phyloP scores from a whole-genome alignment of 805 yeast genomes.

The Helenozyma baotianmanensis region DNA sequence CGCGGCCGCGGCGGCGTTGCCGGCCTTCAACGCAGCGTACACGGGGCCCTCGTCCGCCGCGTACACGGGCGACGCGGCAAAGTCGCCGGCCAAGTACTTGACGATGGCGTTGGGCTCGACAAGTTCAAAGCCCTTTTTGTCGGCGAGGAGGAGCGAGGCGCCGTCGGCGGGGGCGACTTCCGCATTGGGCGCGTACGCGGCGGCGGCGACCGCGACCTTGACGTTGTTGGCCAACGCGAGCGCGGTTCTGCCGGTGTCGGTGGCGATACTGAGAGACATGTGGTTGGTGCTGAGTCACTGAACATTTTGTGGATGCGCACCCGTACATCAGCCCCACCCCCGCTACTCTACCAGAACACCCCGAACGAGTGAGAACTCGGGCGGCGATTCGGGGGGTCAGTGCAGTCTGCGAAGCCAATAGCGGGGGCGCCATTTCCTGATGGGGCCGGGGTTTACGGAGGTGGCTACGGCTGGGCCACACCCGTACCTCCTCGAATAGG shows the following conservation, averaged over 20 bases:
- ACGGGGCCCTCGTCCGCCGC: conserved; percentile 43
- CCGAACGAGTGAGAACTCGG: too few species aligned
- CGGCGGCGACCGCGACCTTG: conserved; percentile 22
- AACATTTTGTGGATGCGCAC: background rate
- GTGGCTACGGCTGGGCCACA: too few species aligned
- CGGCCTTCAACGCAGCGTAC: conserved; percentile 35
- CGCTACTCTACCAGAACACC: too few species aligned
- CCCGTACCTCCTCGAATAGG: too few species aligned
- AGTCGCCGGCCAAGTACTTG: conserved; percentile 54
- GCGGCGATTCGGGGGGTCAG: too few species aligned
- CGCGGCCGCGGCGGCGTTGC: conserved; percentile 22
- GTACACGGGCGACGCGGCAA: conserved; percentile 29
- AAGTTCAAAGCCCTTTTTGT: conserved; percentile 43
- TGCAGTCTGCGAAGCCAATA: too few species aligned
- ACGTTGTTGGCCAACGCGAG: conserved; percentile 22
- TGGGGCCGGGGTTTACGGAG: too few species aligned
- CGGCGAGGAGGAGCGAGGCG: conserved; percentile 24
- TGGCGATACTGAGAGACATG: conserved; percentile 13
- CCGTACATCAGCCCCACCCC: too few species aligned
- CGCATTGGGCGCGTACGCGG: conserved; percentile 11
- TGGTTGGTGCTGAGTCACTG: background rate
- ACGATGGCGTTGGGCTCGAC: conserved; percentile 68
- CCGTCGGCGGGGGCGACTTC: conserved; percentile 21
- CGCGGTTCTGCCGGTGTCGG: conserved; percentile 15
- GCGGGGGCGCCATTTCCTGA: too few species aligned